These are phyloP conservation scores for Pseudonitzschia delicatissima DNA, from an alignment of 108 stramenopile genomes.

Conservation along the genomic window DNA sequence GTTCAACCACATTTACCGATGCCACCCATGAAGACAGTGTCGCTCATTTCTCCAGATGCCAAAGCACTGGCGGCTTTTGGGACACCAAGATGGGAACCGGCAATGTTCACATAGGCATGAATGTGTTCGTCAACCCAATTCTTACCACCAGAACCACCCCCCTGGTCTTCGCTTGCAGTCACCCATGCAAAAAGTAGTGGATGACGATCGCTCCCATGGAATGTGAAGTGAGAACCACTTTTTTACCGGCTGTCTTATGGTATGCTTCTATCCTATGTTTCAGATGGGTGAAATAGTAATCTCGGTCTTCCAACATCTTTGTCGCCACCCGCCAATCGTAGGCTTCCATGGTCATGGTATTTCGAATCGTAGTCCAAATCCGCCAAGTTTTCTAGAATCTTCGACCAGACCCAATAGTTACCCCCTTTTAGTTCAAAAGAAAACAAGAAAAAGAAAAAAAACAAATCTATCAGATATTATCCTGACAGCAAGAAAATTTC, in stretches of 20 bases:
- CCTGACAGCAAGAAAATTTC: not conserved
- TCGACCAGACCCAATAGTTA: constrained; percentile 75
- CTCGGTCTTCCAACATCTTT: constrained; percentile 73
- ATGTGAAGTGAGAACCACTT: constrained; percentile 79
- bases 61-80: constrained; percentile 75
- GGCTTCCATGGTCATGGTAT: constrained; percentile 73
- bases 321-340: constrained; percentile 90
- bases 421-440: constrained; percentile 6
- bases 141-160: constrained; percentile 76
- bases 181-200: constrained; percentile 90
- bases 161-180: constrained; percentile 33
- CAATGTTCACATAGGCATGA: constrained; percentile 82
- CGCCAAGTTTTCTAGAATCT: constrained; percentile 79
- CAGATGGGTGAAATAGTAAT: constrained; percentile 82
- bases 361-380: constrained; percentile 84
- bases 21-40: constrained; percentile 65
- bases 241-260: constrained; percentile 57
- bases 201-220: constrained; percentile 71
- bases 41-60: constrained; percentile 86
- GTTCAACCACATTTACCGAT: constrained; percentile 64
- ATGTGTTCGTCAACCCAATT: constrained; percentile 80
- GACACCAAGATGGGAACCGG: constrained; percentile 86
- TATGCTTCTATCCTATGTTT: constrained; percentile 72
- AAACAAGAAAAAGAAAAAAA: not conserved
- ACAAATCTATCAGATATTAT: not conserved